Percentiles rank a stretch among this genome's conserved stretches.
phyloP scores from a whole-genome alignment of 257 asterid genomes.

The Nicotiana tomentosiformis region DNA sequence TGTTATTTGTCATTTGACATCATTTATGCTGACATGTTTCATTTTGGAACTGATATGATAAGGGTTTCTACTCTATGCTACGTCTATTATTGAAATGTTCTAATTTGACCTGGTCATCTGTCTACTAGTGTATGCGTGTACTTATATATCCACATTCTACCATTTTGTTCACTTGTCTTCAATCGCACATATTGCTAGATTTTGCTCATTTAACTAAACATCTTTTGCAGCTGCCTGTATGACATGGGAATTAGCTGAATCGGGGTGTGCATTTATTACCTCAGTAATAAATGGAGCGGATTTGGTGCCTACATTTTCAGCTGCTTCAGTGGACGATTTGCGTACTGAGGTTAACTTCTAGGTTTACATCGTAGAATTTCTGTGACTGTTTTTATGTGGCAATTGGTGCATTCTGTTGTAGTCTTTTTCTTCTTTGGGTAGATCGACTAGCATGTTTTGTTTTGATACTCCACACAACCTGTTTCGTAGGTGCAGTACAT shows the following conservation, averaged over 20 bases:
- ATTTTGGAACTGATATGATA: not conserved
- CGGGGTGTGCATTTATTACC: slow-evolving; percentile 72
- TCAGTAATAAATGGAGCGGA: slow-evolving; percentile 92
- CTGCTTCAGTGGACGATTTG: slow-evolving; percentile 93
- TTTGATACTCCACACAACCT: not conserved
- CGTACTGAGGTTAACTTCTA: slow-evolving; percentile 78
- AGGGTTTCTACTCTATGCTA: not conserved
- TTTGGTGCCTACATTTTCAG: slow-evolving; percentile 92
- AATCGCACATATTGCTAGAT: not conserved
- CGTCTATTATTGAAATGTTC: not conserved
- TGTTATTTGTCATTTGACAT: not conserved
- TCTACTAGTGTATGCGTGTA: not conserved
- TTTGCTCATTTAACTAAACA: not conserved
- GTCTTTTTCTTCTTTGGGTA: not conserved
- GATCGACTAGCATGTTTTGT: not conserved
- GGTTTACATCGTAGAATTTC: not conserved
- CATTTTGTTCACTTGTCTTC: not conserved
- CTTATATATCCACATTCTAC: not conserved
- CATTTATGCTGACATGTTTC: not conserved
- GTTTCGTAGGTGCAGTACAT: not conserved
- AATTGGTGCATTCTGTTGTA: not conserved
- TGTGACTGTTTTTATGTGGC: not conserved
- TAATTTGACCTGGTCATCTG: not conserved
- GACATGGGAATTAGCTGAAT: slow-evolving; percentile 99
- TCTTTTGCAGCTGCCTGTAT: slow-evolving; percentile 86